Base-by-base conservation (phyloP, 179 eudicot species). In the Heliamphora pulchella region DNA sequence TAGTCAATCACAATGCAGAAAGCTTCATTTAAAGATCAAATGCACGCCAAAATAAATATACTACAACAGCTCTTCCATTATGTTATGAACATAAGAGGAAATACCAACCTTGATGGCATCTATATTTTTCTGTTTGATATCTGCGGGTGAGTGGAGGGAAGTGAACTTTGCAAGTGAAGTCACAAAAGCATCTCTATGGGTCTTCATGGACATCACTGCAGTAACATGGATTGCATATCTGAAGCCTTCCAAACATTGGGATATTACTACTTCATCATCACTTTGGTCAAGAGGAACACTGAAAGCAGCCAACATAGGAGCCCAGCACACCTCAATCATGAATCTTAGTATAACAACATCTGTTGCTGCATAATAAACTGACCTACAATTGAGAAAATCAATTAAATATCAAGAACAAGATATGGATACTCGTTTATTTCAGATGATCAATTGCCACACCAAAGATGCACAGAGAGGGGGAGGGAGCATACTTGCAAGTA, bases 321-420 rank as follows among this genome's bases (percentile, higher is more conserved):
- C 99, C 99, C 99, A 96, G 83, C 96, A 96, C 43, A 86, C 97
- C 87, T 96, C 99, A 73, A 96, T 88, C 99, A 96, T 96, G 90
- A 96, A 96, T 79, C 93, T 87, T 57, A 96, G 92, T 78, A 96
- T 94, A 85, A 91, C 93, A 64, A 88, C 93, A 90, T 96, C 97
- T 81, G 98, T 92, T 64, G 99, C 99, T 47, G 99, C 98, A 89
- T 90, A 92, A 87, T 96, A 96, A 81, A 94, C 93, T 84, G 99
- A 96, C 98, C 99, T 96, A 83, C 87, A 94, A 80, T 87, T 71
- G 79, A 74, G 68, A 78, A 82, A 84, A 22, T 39, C 10, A 80
- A 86, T 71, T 77, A 51, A 78, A 75, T 76, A 75, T 83, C 82
- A 87, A 77, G 68, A 72, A 76, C 74, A 75, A 64, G 43, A 75